A percentile compares a stretch with the other conserved stretches of the same genome.
Evolutionary conservation across 345 rosid genomes (phyloP).

Genomic region (Populus simonii): DNA sequence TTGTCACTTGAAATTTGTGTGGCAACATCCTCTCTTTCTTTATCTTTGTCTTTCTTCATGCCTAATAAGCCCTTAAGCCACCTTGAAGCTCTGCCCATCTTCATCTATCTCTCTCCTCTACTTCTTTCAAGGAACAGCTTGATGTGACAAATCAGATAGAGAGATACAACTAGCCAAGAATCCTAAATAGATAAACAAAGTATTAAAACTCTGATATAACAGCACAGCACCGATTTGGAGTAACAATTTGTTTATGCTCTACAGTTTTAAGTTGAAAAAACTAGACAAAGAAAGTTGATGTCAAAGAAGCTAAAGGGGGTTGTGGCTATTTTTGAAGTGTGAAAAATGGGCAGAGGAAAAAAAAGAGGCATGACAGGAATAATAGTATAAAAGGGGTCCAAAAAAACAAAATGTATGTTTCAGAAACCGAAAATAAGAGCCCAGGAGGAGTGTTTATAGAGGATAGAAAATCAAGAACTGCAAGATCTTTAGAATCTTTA

Average conservation of each 20-base stretch:
- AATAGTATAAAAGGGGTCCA: slow-evolving; percentile 12
- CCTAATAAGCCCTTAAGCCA: slow-evolving; percentile 78
- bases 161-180: background rate
- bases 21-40: slow-evolving; percentile 17
- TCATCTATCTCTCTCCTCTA: background rate
- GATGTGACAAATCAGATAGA: background rate
- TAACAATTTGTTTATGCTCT: background rate
- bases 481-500: slow-evolving; percentile 41
- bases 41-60: slow-evolving; percentile 45
- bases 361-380: background rate
- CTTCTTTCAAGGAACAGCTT: background rate
- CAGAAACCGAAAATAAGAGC: slow-evolving; percentile 23
- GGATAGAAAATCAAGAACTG: slow-evolving; percentile 6
- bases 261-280: slow-evolving; percentile 22
- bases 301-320: slow-evolving; percentile 6
- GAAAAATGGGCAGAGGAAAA: background rate
- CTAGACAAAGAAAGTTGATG: slow-evolving; percentile 12
- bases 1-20: slow-evolving; percentile 31
- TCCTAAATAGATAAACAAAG: slow-evolving; percentile 15
- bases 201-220: slow-evolving; percentile 1
- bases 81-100: slow-evolving; percentile 65
- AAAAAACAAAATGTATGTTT: slow-evolving; percentile 15
- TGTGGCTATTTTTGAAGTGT: slow-evolving; percentile 5
- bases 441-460: slow-evolving; percentile 14
- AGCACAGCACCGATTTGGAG: background rate